Conservation (phyloP, 768 basidiomycete genomes). For the Lyophyllum atratum region DNA sequence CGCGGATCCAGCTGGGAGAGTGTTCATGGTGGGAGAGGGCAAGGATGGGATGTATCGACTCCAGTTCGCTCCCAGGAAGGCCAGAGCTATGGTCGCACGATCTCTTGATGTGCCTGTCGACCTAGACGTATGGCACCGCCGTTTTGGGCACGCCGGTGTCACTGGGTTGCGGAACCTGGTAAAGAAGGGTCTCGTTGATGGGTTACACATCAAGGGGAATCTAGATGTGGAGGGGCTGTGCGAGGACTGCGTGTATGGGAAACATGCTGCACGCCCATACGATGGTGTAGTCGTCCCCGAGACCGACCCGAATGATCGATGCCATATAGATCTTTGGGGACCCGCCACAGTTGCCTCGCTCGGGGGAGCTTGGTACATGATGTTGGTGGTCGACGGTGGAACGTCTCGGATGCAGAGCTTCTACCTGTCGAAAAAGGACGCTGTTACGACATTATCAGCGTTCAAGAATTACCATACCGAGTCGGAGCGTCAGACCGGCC, state of each 20-base stretch:
- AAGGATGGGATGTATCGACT: neutral
- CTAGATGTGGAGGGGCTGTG: conserved; percentile 10
- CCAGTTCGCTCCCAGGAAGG: too few species aligned
- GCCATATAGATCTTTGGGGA: neutral
- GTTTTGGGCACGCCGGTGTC: conserved; percentile 21
- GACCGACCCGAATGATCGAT: neutral
- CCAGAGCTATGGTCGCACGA: conserved; percentile 3
- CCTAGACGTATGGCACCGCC: conserved; percentile 26
- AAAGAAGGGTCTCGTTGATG: conserved; percentile 16
- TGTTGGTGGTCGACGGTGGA: neutral
- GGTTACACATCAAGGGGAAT: conserved; percentile 16
- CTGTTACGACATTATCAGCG: neutral
- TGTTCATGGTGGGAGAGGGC: neutral
- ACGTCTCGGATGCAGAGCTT: neutral
- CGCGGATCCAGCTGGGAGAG: neutral
- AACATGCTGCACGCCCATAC: too few species aligned
- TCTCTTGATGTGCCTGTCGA: conserved; percentile 18
- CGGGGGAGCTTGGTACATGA: too few species aligned
- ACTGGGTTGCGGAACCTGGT: conserved; percentile 15
- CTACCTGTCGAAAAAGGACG: neutral
- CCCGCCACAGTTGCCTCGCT: neutral
- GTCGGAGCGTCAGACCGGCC: too few species aligned
- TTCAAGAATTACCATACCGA: neutral
- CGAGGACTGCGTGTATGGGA: too few species aligned
- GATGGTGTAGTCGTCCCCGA: conserved; percentile 22